Base-by-base conservation (phyloP, 1,139 yeast species). In the Zygotorulaspora mrakii region DNA sequence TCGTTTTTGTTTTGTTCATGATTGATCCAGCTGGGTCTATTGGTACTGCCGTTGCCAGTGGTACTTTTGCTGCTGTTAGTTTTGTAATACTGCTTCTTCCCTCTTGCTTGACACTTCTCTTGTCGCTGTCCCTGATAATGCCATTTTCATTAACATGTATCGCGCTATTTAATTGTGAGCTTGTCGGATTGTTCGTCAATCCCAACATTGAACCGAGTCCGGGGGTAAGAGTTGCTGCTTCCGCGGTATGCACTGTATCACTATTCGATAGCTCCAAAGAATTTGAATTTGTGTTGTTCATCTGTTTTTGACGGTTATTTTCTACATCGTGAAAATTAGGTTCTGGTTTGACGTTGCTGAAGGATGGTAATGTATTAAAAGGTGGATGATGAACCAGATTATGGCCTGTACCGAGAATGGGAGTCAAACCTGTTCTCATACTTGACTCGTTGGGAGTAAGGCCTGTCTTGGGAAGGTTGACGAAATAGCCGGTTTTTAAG, bases 381-480 rank as follows among this genome's bases (percentile, higher is more conserved):
- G 54, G 59, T 16, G 54, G 59, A 13, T 53, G 52, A 21, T 43
- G 47, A n/a, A 26, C 11, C 13, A 28, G 9, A 14, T 8, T 28
- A 16, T 37, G 39, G 4, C 31, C 35, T 12, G 45, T 38, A 2
- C 31, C 31, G n/a, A 28, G 5, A 17, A 28, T 17, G 4, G 78
- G 78, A 0, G 88, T 79, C 25, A 81, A 59, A 0, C 89, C 89
- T 0, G 84, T 70, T 46, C 91, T 68, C 33, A 82, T 48, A 39
- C 76, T 71, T 4, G 83, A 76, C 54, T 81, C 88, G 58, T 78
- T 81, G 4, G 89, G 87, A 0, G 87, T 79, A 31, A 82, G 64
- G 0, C 86, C 88, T 0, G 82, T 68, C 49, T 79, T 73, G 23
- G 73, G 61, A 41, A 65, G 50, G 37, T 58, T 60, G 43, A 64